A percentile compares a stretch with the other conserved stretches of the same genome.
These are phyloP conservation scores for Erucastrum elatum DNA, from an alignment of 345 rosid genomes.

Conservation along the genomic window DNA sequence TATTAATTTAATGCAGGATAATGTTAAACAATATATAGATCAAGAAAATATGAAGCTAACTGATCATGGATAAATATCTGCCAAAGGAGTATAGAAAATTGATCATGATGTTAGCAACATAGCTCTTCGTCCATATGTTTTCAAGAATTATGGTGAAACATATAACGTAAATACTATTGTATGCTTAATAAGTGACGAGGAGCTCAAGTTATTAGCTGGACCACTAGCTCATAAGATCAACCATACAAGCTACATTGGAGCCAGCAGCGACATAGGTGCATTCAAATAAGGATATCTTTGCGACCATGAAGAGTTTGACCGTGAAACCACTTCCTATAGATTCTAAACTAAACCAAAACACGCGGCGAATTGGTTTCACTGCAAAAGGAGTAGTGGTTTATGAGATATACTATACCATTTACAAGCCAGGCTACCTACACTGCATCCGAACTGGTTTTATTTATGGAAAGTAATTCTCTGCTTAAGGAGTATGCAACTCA, in stretches of 20 bases:
- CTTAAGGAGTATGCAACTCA: neutral
- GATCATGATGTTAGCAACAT: too few relatives aligned
- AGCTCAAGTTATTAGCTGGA: neutral
- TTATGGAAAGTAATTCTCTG: neutral
- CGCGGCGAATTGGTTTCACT: neutral
- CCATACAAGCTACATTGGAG: neutral
- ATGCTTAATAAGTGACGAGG: too few relatives aligned
- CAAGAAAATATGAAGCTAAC: too few relatives aligned
- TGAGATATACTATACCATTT: neutral
- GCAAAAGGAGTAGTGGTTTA: neutral
- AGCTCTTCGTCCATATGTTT: too few relatives aligned
- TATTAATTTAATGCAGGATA: too few relatives aligned
- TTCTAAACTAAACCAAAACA: neutral
- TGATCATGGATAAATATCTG: too few relatives aligned
- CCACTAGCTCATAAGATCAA: neutral
- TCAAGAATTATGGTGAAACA: too few relatives aligned
- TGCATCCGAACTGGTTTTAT: neutral
- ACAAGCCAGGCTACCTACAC: neutral
- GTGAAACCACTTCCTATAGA: neutral
- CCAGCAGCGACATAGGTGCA: neutral
- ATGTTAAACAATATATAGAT: too few relatives aligned
- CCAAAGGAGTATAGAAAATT: too few relatives aligned
- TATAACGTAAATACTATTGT: too few relatives aligned
- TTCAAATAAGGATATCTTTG: neutral
- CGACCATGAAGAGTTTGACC: neutral